Conservation (phyloP, 352 stramenopile species). For the Phytophthora brassicae region DNA sequence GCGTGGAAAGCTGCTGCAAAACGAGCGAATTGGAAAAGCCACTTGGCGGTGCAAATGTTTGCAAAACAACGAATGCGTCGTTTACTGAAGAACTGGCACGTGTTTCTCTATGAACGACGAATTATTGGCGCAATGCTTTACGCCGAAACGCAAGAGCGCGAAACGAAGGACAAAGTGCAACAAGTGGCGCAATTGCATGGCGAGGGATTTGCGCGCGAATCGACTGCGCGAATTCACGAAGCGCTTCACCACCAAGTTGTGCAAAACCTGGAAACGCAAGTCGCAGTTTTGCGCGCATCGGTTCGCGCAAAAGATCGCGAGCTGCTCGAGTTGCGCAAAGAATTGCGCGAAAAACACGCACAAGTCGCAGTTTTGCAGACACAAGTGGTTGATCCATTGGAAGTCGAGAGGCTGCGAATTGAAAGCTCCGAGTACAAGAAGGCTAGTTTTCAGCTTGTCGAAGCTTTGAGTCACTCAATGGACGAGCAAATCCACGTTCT, state of each 20-base stretch:
- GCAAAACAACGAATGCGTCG: constrained; percentile 37
- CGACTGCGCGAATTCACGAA: constrained; percentile 35
- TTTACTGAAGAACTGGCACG: constrained; percentile 50
- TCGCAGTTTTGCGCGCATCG: constrained; percentile 32
- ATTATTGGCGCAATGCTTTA: constrained; percentile 79
- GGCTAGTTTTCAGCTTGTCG: constrained; percentile 61
- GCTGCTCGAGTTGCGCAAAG: constrained; percentile 48
- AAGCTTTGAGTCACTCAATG: constrained; percentile 44
- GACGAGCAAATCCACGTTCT: constrained; percentile 66
- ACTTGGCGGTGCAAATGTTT: constrained; percentile 21
- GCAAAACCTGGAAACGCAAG: constrained; percentile 33
- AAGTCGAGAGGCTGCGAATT: constrained; percentile 55
- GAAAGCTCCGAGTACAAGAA: constrained; percentile 76
- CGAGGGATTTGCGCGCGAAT: constrained; percentile 51
- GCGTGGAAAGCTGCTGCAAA: constrained; percentile 48
- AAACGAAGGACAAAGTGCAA: constrained; percentile 35
- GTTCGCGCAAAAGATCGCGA: constrained; percentile 55
- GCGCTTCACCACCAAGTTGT: constrained; percentile 48
- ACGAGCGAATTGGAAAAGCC: constrained; percentile 32
- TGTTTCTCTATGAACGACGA: constrained; percentile 57
- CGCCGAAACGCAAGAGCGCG: constrained; percentile 55
- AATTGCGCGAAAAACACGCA: constrained; percentile 39
- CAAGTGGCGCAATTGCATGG: constrained; percentile 66
- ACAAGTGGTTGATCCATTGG: constrained; percentile 50
- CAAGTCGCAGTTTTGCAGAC: constrained; percentile 42